These are phyloP conservation scores for Gliomastix tumulicola DNA, from an alignment of 2,329 filamentous ascomycete species.

Conservation along the genomic window DNA sequence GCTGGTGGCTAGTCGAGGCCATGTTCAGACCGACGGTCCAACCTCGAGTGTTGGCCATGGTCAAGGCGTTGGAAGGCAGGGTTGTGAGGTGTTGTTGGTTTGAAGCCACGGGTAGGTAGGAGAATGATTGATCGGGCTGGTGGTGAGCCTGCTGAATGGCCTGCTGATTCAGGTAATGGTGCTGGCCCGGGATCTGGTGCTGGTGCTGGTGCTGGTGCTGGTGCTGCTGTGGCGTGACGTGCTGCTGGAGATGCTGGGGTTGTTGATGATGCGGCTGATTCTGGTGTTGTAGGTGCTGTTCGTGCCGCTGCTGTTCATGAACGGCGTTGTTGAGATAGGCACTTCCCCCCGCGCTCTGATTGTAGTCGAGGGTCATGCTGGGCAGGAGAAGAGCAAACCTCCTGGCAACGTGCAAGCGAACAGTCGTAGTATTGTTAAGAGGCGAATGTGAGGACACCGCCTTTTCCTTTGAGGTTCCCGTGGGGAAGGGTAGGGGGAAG, in stretches of 20 bases:
- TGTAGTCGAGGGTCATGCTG: constrained; percentile 54
- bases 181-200: constrained; percentile 14
- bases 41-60: constrained; percentile 11
- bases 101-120: constrained; percentile 2
- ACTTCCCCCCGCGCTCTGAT: constrained; percentile 46
- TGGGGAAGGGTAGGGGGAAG: constrained; percentile 16
- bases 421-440: constrained; percentile 25
- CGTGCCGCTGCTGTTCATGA: too few species aligned
- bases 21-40: constrained; percentile 5
- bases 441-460: constrained; percentile 33
- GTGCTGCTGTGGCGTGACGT: constrained; percentile 47
- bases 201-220: constrained; percentile 30
- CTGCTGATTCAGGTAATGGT: constrained; percentile 4
- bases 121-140: neutral
- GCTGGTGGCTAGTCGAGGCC: constrained; percentile 6
- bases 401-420: constrained; percentile 18
- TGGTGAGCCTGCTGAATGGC: constrained; percentile 4
- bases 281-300: too few species aligned
- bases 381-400: constrained; percentile 20
- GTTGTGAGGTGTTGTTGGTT: neutral
- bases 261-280: too few species aligned
- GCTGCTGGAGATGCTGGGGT: too few species aligned
- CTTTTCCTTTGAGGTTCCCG: constrained; percentile 25
- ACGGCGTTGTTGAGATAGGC: constrained; percentile 54
- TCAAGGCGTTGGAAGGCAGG: neutral